A percentile compares a stretch with the other conserved stretches of the same genome.
phyloP scores from a whole-genome alignment of 257 asterid species.

The Solanum megistacrolobum region DNA sequence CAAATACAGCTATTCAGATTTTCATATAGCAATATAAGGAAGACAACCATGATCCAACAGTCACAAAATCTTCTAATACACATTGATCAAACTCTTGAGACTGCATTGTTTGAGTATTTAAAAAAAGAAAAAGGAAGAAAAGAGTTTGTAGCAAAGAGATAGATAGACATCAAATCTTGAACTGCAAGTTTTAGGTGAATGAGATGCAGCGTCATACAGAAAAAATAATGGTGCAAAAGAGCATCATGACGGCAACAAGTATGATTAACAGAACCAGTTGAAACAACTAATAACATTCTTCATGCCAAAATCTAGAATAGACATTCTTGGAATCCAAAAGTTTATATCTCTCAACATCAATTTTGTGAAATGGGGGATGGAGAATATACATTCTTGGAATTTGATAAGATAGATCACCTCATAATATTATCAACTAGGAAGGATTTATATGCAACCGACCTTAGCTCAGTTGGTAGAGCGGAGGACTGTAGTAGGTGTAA shows the following conservation, averaged over 20 bases:
- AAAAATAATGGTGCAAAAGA: background rate
- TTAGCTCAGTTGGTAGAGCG: conserved; percentile 1
- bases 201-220: background rate
- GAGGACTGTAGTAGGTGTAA: background rate
- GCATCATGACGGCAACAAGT: background rate
- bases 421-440: background rate
- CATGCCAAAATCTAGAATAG: background rate
- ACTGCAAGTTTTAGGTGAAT: background rate
- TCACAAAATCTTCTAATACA: background rate
- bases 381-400: background rate
- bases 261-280: background rate
- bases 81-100: background rate
- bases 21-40: background rate
- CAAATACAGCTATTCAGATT: background rate
- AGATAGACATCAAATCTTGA: background rate
- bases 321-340: background rate
- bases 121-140: background rate
- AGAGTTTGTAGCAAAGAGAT: background rate
- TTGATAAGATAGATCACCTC: background rate
- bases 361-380: background rate
- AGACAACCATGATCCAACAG: background rate
- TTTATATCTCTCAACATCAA: background rate
- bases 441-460: background rate
- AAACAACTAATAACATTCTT: background rate
- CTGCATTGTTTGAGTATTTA: background rate